Percentiles rank a stretch among this genome's conserved stretches.
These are phyloP conservation scores for Jackrogersella minutella DNA, from an alignment of 495 filamentous ascomycete species.

Conservation along the genomic window DNA sequence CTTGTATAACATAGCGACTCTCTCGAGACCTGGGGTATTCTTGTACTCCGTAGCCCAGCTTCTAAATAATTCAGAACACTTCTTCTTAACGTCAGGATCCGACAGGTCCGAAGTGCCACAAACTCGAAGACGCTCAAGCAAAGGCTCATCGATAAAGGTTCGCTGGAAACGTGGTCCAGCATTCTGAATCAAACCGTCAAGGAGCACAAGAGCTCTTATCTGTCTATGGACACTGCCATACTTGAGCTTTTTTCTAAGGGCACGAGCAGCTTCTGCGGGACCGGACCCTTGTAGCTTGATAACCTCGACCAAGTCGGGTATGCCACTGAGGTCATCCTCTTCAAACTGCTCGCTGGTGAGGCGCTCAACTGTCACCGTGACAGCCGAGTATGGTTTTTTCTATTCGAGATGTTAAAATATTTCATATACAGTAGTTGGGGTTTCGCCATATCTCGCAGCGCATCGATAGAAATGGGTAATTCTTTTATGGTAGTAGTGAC, in stretches of 20 bases:
- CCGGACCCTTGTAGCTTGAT: slow-evolving; percentile 89
- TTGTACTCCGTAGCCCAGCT: slow-evolving; percentile 90
- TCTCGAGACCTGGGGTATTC: slow-evolving; percentile 78
- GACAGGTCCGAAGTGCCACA: slow-evolving; percentile 85
- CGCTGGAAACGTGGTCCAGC: slow-evolving; percentile 89
- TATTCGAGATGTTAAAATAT: slow-evolving; percentile 46
- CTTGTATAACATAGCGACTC: slow-evolving; percentile 81
- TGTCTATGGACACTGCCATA: slow-evolving; percentile 94
- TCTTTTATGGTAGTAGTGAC: background rate
- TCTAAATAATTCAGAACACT: slow-evolving; percentile 84
- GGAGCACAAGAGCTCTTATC: slow-evolving; percentile 85
- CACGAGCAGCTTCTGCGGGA: slow-evolving; percentile 88
- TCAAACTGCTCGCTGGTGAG: slow-evolving; percentile 90
- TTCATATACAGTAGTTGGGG: background rate
- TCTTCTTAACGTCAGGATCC: slow-evolving; percentile 83
- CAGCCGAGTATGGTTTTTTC: slow-evolving; percentile 94
- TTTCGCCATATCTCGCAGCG: background rate
- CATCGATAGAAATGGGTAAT: background rate
- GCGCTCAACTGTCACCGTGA: slow-evolving; percentile 92
- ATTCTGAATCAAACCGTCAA: slow-evolving; percentile 95
- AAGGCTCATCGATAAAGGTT: slow-evolving; percentile 87
- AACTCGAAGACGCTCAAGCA: slow-evolving; percentile 90
- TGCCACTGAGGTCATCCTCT: slow-evolving; percentile 88
- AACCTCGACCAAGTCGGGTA: slow-evolving; percentile 92
- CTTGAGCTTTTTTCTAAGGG: slow-evolving; percentile 97